Percentiles rank a stretch among this genome's conserved stretches.
Conservation (phyloP, 2,329 filamentous ascomycete species). For the Ophioceras dolichostomum region DNA sequence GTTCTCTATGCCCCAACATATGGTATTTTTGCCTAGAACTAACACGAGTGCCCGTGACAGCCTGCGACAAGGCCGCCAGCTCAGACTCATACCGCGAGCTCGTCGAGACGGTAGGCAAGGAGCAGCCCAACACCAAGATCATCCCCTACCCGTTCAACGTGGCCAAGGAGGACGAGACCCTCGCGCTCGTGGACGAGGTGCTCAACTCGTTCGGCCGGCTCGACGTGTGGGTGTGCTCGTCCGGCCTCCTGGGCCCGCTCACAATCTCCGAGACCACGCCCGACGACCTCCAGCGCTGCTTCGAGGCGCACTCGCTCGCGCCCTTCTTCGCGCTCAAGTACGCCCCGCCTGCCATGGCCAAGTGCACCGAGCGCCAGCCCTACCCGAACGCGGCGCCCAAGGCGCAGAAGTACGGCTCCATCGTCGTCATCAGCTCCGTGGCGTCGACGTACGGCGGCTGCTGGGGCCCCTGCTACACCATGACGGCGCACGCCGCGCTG, state of each 20-base stretch:
- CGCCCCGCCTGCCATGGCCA: constrained; percentile 50
- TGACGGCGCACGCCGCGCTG: constrained; percentile 46
- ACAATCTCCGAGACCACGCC: constrained; percentile 44
- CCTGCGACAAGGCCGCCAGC: constrained; percentile 32
- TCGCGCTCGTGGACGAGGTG: constrained; percentile 49
- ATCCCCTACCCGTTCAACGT: constrained; percentile 49
- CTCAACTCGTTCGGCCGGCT: constrained; percentile 46
- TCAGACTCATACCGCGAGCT: constrained; percentile 26
- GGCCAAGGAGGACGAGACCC: constrained; percentile 46
- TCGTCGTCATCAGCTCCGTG: constrained; percentile 47
- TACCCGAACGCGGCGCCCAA: constrained; percentile 52
- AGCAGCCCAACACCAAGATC: constrained; percentile 42
- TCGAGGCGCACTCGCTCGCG: constrained; percentile 48
- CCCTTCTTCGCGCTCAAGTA: constrained; percentile 56
- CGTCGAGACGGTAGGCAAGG: constrained; percentile 25
- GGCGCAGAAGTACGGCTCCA: constrained; percentile 45
- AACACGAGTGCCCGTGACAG: too few species aligned
- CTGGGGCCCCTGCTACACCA: constrained; percentile 49
- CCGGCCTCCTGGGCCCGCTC: constrained; percentile 43
- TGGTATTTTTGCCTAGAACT: too few species aligned
- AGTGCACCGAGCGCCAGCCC: constrained; percentile 37
- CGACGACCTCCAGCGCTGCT: constrained; percentile 40
- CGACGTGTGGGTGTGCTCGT: constrained; percentile 48
- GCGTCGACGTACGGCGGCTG: constrained; percentile 45
- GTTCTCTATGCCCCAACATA: neutral